Base-by-base conservation (phyloP, 192 early-diverging fungal genomes). In the Jimgerdemannia lactiflua region DNA sequence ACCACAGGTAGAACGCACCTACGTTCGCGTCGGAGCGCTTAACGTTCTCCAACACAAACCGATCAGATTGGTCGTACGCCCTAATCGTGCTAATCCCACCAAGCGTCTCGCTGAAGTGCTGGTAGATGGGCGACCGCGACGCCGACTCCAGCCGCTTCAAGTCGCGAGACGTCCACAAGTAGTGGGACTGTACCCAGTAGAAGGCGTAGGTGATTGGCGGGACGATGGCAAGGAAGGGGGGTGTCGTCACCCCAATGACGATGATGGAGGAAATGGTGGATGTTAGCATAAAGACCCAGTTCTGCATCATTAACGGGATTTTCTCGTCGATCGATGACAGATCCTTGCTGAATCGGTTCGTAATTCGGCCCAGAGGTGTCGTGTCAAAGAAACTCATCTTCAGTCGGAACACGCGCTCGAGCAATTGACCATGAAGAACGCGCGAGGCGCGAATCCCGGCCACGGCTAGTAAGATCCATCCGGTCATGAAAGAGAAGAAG, bases 301-400 rank as follows among this genome's bases (percentile, higher is more conserved):
- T 59, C 14, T 59, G 49, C 49, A 59, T 10, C 6, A 59, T 6
- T 6, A 59, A 59, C 14, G 49, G 49, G 14, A 59, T 59, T 59
- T 59, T 6, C 14, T 59, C 8, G 19, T 68, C 67, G 67, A 68
- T 68, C 6, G 7, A 8, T 9, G 19, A 39, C 76, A 96, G 92
- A 73, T 98, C 94, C 65, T 92, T 92, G 39, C 92, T 88, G 72
- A 94, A 95, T 17, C 95, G 83, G 78, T 93, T 95, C 84, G 95
- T 91, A 69, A 96, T 92, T 19, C 93, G 89, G 39, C 90, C 93
- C 81, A 74, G 85, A 4, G 94, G 93, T 7, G 92, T 94, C 20
- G 87, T 88, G 69, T 95, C 84, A 77, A 94, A 96, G 87, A 68
- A 68, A 41, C 67, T 68, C 67, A 68, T 68, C 19, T 20, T 20